Base-by-base conservation (phyloP, 2,329 filamentous ascomycete genomes). In the Aureobasidium sp. region DNA sequence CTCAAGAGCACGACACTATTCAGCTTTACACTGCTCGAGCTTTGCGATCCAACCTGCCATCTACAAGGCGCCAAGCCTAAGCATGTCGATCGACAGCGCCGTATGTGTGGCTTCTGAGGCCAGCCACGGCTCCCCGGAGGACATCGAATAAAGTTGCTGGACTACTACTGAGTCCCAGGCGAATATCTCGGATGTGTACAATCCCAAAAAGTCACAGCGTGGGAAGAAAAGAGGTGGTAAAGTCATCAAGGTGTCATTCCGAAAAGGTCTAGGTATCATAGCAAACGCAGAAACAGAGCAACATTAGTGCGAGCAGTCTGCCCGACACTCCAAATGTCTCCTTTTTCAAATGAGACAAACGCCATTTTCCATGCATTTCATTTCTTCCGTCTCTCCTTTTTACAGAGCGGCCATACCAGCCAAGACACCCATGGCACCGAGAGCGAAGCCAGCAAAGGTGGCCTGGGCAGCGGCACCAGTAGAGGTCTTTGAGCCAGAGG, bases 371-470 rank as follows among this genome's bases (percentile, higher is more conserved):
- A 44, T 47, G 53, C 39, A 57, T 48, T n/a, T 8, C 14, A 47
- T 48, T 14, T 8, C 14, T 39, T 15, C 15, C 12, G 29, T 37
- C 11, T 34, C 37, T n/a, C 39, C 44, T 37, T 44, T 25, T 57
- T 57, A 67, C 56, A 67, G 45, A 64, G 65, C 66, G 60, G 60
- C 62, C n/a, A 67, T n/a, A 53, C 65, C 65, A 34, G 62, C 65
- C 36, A 64, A 41, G 39, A 74, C 31, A 49, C 73, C 74, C 53
- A 70, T 69, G 31, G 69, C 73, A 41, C 73, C 73, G 59, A 76
- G 31, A 6, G 69, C 61, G 72, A 73, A 75, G 6, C 70, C 68
- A 27, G 67, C 69, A 25, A 69, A 67, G 44, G 70, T 72, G n/a
- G 67, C 68, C 51, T 71, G 69, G 22, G 70, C 45, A 17, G 72